Evolutionary conservation across 164 flowering plant species (phyloP).

Genomic region (Chloranthus sessilifolius): DNA sequence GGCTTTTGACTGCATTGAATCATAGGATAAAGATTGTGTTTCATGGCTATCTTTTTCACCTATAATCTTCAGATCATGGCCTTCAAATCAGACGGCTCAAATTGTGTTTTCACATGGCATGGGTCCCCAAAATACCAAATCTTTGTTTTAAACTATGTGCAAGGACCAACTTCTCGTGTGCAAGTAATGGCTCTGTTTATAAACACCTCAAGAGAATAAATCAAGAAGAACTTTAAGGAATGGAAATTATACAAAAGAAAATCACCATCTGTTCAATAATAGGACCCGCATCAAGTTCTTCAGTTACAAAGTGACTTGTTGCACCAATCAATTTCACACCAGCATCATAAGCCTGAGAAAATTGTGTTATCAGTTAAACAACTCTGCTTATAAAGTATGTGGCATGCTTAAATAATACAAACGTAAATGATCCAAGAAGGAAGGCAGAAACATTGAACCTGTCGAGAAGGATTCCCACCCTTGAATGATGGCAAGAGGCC

Average conservation of each 20-base stretch:
- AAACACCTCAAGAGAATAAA: no score
- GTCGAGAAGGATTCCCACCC: constrained; percentile 86
- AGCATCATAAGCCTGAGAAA: constrained; percentile 75
- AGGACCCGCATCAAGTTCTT: constrained; percentile 88
- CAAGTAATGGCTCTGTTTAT: no score
- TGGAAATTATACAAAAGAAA: no score
- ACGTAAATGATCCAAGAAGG: neutral
- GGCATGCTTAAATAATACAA: neutral
- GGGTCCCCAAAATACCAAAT: no score
- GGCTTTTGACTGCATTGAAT: no score
- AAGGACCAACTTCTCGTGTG: no score
- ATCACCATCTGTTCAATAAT: constrained; percentile 94
- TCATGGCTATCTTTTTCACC: no score
- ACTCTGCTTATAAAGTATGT: neutral
- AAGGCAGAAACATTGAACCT: constrained; percentile 37
- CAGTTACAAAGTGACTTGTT: constrained; percentile 92
- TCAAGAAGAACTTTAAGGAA: neutral
- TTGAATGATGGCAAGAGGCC: constrained; percentile 95
- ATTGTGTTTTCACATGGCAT: no score
- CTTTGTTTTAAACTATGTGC: no score
- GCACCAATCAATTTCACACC: constrained; percentile 95
- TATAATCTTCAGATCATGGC: no score
- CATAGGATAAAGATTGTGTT: no score
- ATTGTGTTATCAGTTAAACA: constrained; percentile 11
- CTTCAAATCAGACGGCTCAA: no score